Percentiles rank a stretch among this genome's conserved stretches.
Evolutionary conservation across 345 rosid species (phyloP).

Genomic region (Melastoma malabathricum): DNA sequence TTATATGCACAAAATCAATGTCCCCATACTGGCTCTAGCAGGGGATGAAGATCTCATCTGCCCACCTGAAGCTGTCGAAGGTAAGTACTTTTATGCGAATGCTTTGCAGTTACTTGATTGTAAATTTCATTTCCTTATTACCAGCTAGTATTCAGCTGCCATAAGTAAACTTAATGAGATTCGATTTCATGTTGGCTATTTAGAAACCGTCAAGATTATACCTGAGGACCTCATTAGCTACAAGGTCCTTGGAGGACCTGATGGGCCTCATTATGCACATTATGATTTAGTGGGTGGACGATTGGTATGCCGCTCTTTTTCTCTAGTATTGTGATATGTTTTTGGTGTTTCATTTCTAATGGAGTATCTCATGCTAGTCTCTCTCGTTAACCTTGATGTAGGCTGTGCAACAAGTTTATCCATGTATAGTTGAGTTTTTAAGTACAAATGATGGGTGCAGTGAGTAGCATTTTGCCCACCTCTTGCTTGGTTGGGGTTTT

Average conservation of each 20-base stretch:
- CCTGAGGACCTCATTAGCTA: slow-evolving; percentile 44
- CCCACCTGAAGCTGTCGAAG: slow-evolving; percentile 86
- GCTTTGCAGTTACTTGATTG: slow-evolving; percentile 25
- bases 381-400: slow-evolving; percentile 16
- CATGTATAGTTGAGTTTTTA: slow-evolving; percentile 65
- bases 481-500: background rate
- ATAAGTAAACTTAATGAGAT: no score
- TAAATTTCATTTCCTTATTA: no score
- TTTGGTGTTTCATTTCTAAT: slow-evolving; percentile 6
- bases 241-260: slow-evolving; percentile 45
- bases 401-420: slow-evolving; percentile 91
- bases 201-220: slow-evolving; percentile 49
- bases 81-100: slow-evolving; percentile 34
- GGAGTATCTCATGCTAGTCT: slow-evolving; percentile 1
- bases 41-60: slow-evolving; percentile 90
- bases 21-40: slow-evolving; percentile 82
- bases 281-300: slow-evolving; percentile 70
- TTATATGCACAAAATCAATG: slow-evolving; percentile 35
- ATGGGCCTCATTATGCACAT: slow-evolving; percentile 64
- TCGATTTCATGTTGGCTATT: background rate
- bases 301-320: slow-evolving; percentile 29
- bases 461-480: background rate
- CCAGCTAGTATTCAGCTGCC: no score
- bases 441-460: slow-evolving; percentile 23
- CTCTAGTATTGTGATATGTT: background rate